Percentiles rank a stretch among this genome's conserved stretches.
These are phyloP conservation scores for Leptosphaerulina australis DNA, from an alignment of 2,329 filamentous ascomycete species.

Conservation along the genomic window DNA sequence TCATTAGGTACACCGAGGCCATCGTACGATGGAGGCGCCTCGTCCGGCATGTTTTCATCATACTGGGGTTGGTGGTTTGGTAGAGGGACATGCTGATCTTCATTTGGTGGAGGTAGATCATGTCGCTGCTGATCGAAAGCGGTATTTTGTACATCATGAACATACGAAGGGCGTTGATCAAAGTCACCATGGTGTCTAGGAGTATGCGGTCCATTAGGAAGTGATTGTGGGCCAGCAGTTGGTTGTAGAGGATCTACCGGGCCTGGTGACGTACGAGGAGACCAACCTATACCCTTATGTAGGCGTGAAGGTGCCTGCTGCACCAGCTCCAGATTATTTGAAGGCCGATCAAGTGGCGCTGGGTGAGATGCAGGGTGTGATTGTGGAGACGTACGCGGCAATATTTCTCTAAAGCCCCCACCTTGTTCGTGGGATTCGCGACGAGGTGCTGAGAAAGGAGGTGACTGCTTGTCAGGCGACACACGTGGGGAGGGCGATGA, in stretches of 20 bases:
- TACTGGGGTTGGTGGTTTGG: conserved; percentile 22
- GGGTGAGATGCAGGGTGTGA: conserved; percentile 28
- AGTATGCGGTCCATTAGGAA: conserved; percentile 33
- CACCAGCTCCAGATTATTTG: conserved; percentile 24
- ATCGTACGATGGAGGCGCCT: conserved; percentile 45
- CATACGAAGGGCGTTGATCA: conserved; percentile 10
- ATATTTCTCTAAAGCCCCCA: conserved; percentile 44
- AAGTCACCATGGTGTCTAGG: conserved; percentile 25
- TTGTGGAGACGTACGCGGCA: conserved; percentile 41
- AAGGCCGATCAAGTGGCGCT: conserved; percentile 14
- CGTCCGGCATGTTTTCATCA: conserved; percentile 33
- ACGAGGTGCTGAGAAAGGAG: conserved; percentile 18
- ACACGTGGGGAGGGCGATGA: conserved; percentile 41
- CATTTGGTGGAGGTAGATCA: conserved; percentile 11
- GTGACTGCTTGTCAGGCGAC: conserved; percentile 31
- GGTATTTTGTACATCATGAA: conserved; percentile 13
- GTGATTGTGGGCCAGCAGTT: conserved; percentile 25
- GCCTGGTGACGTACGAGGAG: conserved; percentile 35
- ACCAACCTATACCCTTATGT: conserved; percentile 27
- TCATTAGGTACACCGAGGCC: conserved; percentile 38
- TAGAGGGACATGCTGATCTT: conserved; percentile 7
- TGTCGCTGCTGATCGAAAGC: conserved; percentile 5
- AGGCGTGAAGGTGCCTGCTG: conserved; percentile 35
- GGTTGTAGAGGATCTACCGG: conserved; percentile 35
- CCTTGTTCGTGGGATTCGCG: conserved; percentile 23